A percentile compares a stretch with the other conserved stretches of the same genome.
Evolutionary conservation across 78 protist species (phyloP).

Genomic region (Guillardia theta): DNA sequence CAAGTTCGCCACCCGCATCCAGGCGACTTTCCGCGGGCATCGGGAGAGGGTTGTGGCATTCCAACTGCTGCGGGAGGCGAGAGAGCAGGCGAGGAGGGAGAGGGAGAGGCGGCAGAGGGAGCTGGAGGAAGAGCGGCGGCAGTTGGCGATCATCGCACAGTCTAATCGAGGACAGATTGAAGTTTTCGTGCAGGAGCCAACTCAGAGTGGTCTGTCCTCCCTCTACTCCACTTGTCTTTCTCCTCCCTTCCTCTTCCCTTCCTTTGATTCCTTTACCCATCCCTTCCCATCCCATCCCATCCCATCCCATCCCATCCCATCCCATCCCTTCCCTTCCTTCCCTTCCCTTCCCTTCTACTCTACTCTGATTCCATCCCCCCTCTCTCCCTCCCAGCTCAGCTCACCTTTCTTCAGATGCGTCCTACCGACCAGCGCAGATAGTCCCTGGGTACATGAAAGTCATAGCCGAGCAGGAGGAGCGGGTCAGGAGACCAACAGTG

Average conservation of each 20-base stretch:
- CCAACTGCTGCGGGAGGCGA: no score
- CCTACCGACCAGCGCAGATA: no score
- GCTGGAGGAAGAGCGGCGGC: no score
- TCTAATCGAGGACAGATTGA: neutral
- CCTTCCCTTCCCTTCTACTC: neutral
- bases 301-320: neutral
- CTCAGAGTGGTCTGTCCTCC: neutral
- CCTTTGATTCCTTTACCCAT: neutral
- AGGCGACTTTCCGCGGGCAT: no score
- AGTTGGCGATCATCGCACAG: no score
- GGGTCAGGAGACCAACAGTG: no score
- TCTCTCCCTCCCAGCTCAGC: neutral
- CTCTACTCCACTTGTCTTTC: neutral
- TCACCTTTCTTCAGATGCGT: neutral
- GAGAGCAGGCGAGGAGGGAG: no score
- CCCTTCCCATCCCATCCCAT: neutral
- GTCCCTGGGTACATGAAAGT: no score
- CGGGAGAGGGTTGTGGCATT: no score
- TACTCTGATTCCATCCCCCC: neutral
- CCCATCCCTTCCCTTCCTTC: neutral
- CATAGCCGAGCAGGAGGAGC: no score
- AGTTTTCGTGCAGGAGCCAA: neutral
- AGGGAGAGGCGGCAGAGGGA: no score
- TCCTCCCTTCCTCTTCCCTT: neutral
- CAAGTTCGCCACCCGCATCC: no score